Evolutionary conservation across 2,329 filamentous ascomycete species (phyloP), one percentile per base, ranked within the genome.

Genomic region (Cercospora citrullina): DNA sequence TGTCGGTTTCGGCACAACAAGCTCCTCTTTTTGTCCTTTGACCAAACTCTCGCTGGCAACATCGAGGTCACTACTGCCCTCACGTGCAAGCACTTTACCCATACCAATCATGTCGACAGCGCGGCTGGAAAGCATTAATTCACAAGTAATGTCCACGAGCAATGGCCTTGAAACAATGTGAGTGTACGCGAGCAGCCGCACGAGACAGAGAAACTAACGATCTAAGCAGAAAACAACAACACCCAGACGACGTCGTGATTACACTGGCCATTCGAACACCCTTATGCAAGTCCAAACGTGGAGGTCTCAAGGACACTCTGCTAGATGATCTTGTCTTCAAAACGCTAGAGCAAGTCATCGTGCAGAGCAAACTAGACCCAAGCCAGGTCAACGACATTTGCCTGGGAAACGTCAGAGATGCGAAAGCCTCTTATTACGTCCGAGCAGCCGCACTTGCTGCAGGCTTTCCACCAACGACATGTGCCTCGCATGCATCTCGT

Each of bases 181-280:
- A 4, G 48, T 53, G 12, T 16, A 14, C 14, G 48, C 23, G 10
- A 8, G 21, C 6, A 53, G 48, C 3, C 23, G 48, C 23, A 23
- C 7, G 48, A 28, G 10, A 16, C 23, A 21, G 14, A 26, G 10
- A 12, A 26, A 53, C 23, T 53, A 12, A 51, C 45, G 10, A 23
- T 14, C 4, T 6, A 16, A 33, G n/a, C 63, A 71, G 69, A 48
- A 67, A 59, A 7, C 67, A 71, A 39, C 69, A 98, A 85, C 95
- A 96, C 80, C 88, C 94, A 74, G 94, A 98, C 79, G 95, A 99
- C 84, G 87, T 99, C 65, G 95, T 99, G 79, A 97, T 98, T 78
- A 99, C 95, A 9, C 87, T 96, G 67, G 94, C 94, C 33, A 85
- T 94, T 76, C 91, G 95, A 66, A 97, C 94, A 30, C 93, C 95